These are phyloP conservation scores for Dothideomycetes sp. DNA, from an alignment of 2,329 filamentous ascomycete species.

Conservation along the genomic window DNA sequence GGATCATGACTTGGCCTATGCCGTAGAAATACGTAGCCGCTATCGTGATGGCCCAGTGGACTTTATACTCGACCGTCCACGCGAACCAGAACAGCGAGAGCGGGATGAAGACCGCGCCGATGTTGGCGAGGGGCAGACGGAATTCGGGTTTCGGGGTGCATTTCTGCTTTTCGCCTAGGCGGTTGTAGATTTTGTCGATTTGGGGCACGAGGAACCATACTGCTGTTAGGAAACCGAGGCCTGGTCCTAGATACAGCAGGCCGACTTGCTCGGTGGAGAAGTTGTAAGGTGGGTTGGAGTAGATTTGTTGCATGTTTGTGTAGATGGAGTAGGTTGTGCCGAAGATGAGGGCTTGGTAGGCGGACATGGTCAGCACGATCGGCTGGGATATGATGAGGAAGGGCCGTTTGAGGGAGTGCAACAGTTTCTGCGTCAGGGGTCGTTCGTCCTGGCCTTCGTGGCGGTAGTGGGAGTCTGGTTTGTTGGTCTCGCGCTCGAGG, in stretches of 20 bases:
- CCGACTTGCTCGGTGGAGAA: constrained; percentile 37
- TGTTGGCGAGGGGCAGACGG: constrained; percentile 34
- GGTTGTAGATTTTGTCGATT: constrained; percentile 38
- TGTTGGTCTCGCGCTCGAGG: constrained; percentile 22
- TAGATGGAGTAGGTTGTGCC: constrained; percentile 38
- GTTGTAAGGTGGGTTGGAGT: constrained; percentile 29
- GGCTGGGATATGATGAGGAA: constrained; percentile 33
- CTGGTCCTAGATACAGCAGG: constrained; percentile 33
- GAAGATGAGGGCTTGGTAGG: constrained; percentile 36
- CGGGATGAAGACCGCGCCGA: constrained; percentile 33
- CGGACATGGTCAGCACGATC: constrained; percentile 34
- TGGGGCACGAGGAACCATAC: constrained; percentile 35
- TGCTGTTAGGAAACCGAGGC: constrained; percentile 31
- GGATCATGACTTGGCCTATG: constrained; percentile 41
- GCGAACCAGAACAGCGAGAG: constrained; percentile 32
- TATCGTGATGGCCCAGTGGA: constrained; percentile 31
- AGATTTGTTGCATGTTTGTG: constrained; percentile 38
- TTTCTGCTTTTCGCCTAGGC: constrained; percentile 27
- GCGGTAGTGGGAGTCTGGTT: constrained; percentile 29
- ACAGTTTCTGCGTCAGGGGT: constrained; percentile 25
- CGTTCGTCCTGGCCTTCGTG: constrained; percentile 31
- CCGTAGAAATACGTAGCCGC: constrained; percentile 37
- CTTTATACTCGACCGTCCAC: constrained; percentile 31
- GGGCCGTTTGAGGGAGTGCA: constrained; percentile 27
- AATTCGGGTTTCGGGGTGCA: constrained; percentile 32